These are phyloP conservation scores for Kregervanrija delftensis DNA, from an alignment of 805 yeast genomes.

Conservation along the genomic window DNA sequence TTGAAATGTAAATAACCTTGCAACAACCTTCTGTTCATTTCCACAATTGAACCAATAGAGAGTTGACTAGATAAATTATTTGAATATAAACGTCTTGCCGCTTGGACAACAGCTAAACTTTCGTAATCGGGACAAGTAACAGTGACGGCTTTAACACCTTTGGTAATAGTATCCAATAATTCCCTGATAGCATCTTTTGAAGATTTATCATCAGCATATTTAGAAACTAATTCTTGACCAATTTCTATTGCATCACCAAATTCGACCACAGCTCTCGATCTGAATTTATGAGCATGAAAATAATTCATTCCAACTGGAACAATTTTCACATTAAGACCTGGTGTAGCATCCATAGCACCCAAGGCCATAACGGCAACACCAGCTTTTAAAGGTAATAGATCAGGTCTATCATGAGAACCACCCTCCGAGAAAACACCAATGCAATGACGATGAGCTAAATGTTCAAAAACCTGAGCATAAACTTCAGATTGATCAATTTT, in stretches of 20 bases:
- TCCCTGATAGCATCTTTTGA: slow-evolving; percentile 70
- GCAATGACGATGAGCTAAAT: slow-evolving; percentile 71
- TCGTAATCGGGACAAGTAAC: slow-evolving; percentile 87
- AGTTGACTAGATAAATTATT: slow-evolving; percentile 63
- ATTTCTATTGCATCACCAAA: slow-evolving; percentile 85
- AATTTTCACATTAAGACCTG: slow-evolving; percentile 70
- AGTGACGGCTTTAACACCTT: slow-evolving; percentile 76
- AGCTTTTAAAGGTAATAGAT: slow-evolving; percentile 85
- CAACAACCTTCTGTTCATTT: slow-evolving; percentile 82
- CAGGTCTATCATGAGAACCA: slow-evolving; percentile 94
- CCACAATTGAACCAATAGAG: slow-evolving; percentile 80
- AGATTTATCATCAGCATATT: slow-evolving; percentile 52
- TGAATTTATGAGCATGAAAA: slow-evolving; percentile 90
- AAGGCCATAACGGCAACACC: slow-evolving; percentile 98
- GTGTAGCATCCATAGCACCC: slow-evolving; percentile 80
- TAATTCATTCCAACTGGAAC: slow-evolving; percentile 98
- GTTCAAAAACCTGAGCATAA: slow-evolving; percentile 78
- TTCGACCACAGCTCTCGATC: slow-evolving; percentile 93
- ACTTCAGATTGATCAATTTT: slow-evolving; percentile 83
- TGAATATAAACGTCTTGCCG: slow-evolving; percentile 83
- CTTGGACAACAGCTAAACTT: slow-evolving; percentile 81
- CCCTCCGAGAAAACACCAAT: slow-evolving; percentile 97
- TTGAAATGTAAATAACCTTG: slow-evolving; percentile 72
- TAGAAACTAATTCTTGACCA: slow-evolving; percentile 49
- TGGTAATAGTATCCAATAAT: slow-evolving; percentile 61